Conservation (phyloP, 805 yeast species). For the Candida verbasci region DNA sequence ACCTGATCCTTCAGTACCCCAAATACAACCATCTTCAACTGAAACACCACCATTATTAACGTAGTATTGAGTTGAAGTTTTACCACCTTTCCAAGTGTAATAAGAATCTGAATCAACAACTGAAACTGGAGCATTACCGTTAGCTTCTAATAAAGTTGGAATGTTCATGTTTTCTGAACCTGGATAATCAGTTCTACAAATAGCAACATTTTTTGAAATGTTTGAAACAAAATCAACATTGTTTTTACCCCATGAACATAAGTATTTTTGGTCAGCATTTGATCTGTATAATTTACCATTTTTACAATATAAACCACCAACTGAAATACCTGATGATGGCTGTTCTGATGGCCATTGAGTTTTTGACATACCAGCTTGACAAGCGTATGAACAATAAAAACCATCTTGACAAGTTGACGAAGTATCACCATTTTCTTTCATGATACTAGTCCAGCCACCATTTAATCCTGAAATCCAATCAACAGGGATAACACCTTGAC, state of each 20-base stretch:
- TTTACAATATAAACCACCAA: conserved; percentile 90
- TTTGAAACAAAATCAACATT: conserved; percentile 67
- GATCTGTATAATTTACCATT: conserved; percentile 81
- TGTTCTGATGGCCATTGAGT: conserved; percentile 94
- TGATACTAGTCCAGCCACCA: conserved; percentile 83
- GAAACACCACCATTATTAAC: conserved; percentile 96
- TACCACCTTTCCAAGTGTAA: conserved; percentile 75
- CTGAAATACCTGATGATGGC: conserved; percentile 84
- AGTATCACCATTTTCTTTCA: conserved; percentile 54
- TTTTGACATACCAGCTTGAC: conserved; percentile 98
- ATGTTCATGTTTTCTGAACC: conserved; percentile 98
- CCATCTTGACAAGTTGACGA: conserved; percentile 81
- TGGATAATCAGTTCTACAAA: conserved; percentile 98
- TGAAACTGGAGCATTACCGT: conserved; percentile 60
- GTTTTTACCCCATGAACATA: conserved; percentile 85
- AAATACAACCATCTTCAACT: conserved; percentile 84
- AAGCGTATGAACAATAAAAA: conserved; percentile 93
- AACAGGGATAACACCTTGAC: conserved; percentile 77
- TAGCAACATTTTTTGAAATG: conserved; percentile 64
- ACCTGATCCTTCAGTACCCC: conserved; percentile 80
- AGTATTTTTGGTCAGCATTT: conserved; percentile 54
- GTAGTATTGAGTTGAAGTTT: conserved; percentile 93
- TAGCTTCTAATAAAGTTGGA: conserved; percentile 79
- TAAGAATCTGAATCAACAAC: conserved; percentile 76
- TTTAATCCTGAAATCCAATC: conserved; percentile 47